A percentile compares a stretch with the other conserved stretches of the same genome.
Conservation (phyloP, 805 yeast species). For the Barnettozyma vustinii region DNA sequence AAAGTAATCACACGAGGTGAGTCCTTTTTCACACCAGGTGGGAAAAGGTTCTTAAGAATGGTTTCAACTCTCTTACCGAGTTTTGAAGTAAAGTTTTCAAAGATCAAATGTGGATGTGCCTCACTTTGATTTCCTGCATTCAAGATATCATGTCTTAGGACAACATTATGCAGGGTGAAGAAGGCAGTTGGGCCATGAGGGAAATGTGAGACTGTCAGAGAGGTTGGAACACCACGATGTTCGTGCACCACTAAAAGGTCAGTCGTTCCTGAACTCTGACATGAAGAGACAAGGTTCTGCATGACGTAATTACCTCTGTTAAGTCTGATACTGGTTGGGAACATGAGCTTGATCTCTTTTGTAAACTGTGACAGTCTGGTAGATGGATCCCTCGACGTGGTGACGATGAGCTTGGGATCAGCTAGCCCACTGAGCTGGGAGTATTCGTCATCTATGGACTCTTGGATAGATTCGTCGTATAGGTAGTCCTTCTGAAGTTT, state of each 20-base stretch:
- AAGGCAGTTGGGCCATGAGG: conserved; percentile 98
- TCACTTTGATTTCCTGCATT: conserved; percentile 86
- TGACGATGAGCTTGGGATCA: conserved; percentile 87
- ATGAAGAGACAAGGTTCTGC: conserved; percentile 78
- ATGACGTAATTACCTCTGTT: conserved; percentile 92
- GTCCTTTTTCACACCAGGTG: conserved; percentile 94
- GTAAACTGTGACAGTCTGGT: conserved; percentile 84
- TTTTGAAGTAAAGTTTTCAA: conserved; percentile 79
- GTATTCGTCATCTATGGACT: conserved; percentile 86
- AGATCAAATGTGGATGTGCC: conserved; percentile 88
- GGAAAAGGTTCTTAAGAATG: conserved; percentile 82
- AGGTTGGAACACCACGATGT: conserved; percentile 97
- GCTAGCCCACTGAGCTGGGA: conserved; percentile 77
- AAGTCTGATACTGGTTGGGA: conserved; percentile 83
- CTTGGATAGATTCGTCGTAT: conserved; percentile 72
- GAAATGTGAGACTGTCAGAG: conserved; percentile 86
- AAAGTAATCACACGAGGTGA: conserved; percentile 90
- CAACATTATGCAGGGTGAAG: conserved; percentile 91
- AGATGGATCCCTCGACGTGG: conserved; percentile 91
- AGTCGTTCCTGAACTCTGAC: conserved; percentile 73
- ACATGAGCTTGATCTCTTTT: conserved; percentile 82
- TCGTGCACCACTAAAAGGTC: conserved; percentile 88
- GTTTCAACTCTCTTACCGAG: conserved; percentile 80
- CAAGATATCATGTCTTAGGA: conserved; percentile 84
- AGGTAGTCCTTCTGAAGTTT: conserved; percentile 75